Percentiles rank a stretch among this genome's conserved stretches.
phyloP scores from a whole-genome alignment of 1,284 basidiomycete genomes.

The Pisolithus thermaeus region DNA sequence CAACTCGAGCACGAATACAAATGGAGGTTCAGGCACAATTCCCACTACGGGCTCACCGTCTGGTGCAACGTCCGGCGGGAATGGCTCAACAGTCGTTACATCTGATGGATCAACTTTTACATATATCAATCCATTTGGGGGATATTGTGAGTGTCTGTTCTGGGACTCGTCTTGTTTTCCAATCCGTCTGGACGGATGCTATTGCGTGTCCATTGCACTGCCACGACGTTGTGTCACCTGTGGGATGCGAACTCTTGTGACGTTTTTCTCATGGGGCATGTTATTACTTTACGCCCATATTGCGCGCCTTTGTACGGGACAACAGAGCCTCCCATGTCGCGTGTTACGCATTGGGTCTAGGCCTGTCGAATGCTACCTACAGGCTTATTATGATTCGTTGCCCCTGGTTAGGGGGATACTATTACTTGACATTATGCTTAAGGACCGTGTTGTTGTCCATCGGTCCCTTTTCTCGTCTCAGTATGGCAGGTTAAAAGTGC shows the following conservation, averaged over 20 bases:
- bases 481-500: neutral
- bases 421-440: too few relatives aligned
- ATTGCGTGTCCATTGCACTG: neutral
- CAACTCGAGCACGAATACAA: conserved; percentile 10
- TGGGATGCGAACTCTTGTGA: neutral
- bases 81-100: conserved; percentile 59
- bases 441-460: too few relatives aligned
- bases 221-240: neutral
- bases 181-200: neutral
- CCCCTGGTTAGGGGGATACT: too few relatives aligned
- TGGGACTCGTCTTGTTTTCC: neutral
- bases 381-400: too few relatives aligned
- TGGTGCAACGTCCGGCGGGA: conserved; percentile 52
- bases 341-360: too few relatives aligned
- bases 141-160: conserved; percentile 50
- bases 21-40: conserved; percentile 9
- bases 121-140: conserved; percentile 75
- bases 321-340: too few relatives aligned
- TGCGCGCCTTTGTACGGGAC: too few relatives aligned
- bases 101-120: conserved; percentile 73
- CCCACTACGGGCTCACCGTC: conserved; percentile 27
- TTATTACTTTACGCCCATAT: too few relatives aligned
- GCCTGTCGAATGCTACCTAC: too few relatives aligned
- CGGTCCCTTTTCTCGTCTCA: too few relatives aligned
- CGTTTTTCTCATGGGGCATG: neutral